Evolutionary conservation across 2,329 filamentous ascomycete species (phyloP), one percentile per base, ranked within the genome.

Genomic region (Diatrype stigma): DNA sequence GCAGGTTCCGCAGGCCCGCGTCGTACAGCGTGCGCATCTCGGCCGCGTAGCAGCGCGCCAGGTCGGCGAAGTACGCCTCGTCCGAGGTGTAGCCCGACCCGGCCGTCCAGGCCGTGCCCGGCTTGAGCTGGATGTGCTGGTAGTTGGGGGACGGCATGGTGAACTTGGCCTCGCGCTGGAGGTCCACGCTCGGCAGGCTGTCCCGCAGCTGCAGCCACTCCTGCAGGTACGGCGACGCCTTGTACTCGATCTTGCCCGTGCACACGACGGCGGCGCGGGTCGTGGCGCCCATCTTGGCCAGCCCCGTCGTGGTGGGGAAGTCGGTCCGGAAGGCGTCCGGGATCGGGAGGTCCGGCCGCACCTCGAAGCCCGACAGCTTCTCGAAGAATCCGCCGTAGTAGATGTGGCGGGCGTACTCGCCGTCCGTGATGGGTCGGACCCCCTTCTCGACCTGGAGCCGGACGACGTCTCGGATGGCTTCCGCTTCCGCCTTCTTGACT

Each of bases 391-490:
- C 74, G 7, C 68, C 70, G 60, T 75, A 76, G 66, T 75, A 77
- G 57, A 74, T 76, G 56, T 74, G 74, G 55, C 74, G 71, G 46
- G 74, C 73, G 44, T 87, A 90, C 69, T 90, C 87, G 61, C 87
- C 87, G 51, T 86, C 86, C 3, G 84, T 85, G 47, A 89, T 73
- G 16, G 80, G 79, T 19, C 79, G 77, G 51, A 88, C 78, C 23
- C 83, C 81, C 48, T 85, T 74, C 53, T 82, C 72, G 56, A 80
- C 72, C 71, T 90, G 87, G 57, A 81, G 75, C 61, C 81, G 74
- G 23, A 89, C 84, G 46, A 87, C 79, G 45, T 85, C 76, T 48
- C 78, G 76, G 62, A 90, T 83, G 49, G 85, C 79, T 57, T 78
- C 76, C 56, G 82, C 76, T 67, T 89, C 85, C 12, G 79, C 70